Conservation (phyloP, 768 basidiomycete genomes). For the Royoungia palumana region DNA sequence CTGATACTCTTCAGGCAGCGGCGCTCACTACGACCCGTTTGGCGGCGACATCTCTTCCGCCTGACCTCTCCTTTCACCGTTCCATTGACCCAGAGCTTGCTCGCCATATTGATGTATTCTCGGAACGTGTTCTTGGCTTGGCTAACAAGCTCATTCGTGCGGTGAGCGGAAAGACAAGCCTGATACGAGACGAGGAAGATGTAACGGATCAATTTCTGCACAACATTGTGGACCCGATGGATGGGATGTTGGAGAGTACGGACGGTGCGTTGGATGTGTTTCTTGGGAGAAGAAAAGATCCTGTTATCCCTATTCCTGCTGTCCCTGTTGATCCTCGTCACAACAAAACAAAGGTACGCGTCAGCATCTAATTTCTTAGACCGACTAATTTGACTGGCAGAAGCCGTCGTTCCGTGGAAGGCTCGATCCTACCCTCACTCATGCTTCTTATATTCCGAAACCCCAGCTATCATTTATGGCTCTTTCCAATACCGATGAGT, state of each 20-base stretch:
- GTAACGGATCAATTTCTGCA: slow-evolving; percentile 79
- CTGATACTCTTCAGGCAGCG: slow-evolving; percentile 53
- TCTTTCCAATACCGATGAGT: slow-evolving; percentile 52
- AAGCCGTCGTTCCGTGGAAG: slow-evolving; percentile 40
- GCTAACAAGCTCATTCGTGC: slow-evolving; percentile 62
- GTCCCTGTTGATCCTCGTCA: slow-evolving; percentile 10
- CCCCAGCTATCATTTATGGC: slow-evolving; percentile 77
- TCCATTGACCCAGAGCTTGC: slow-evolving; percentile 76
- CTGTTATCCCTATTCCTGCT: slow-evolving; percentile 58
- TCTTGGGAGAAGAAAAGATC: slow-evolving; percentile 64
- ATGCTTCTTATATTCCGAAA: slow-evolving; percentile 73
- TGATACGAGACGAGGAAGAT: slow-evolving; percentile 69
- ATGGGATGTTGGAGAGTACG: slow-evolving; percentile 79
- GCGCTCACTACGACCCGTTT: slow-evolving; percentile 63
- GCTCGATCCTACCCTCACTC: slow-evolving; percentile 61
- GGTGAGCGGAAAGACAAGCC: slow-evolving; percentile 36
- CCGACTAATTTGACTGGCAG: slow-evolving; percentile 23
- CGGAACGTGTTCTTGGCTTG: slow-evolving; percentile 60
- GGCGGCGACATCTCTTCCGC: slow-evolving; percentile 56
- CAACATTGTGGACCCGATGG: slow-evolving; percentile 78
- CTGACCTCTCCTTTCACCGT: slow-evolving; percentile 85
- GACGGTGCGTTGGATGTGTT: slow-evolving; percentile 82
- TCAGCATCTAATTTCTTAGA: neutral
- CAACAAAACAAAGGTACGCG: slow-evolving; percentile 33
- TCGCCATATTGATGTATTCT: slow-evolving; percentile 65